Evolutionary conservation across 257 asterid species (phyloP), one percentile per base, ranked within the genome.

Genomic region (Gentiana straminea): DNA sequence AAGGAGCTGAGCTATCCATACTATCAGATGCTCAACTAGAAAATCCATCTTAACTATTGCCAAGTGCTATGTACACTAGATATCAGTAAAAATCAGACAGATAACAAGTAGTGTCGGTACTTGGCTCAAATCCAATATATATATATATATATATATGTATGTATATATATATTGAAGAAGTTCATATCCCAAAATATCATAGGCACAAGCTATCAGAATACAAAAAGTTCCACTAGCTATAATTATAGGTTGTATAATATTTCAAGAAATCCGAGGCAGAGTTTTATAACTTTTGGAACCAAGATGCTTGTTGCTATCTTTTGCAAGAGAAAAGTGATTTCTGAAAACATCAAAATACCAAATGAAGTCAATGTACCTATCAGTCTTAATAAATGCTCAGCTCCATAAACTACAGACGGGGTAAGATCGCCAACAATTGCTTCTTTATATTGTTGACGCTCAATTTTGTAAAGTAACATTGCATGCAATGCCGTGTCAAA

Each of bases 331-430:
- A 39, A 55, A 7, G 3, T 37, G 15, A 33, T 13, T 38, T n/a
- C 2, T 37, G 58, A 36, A 37, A 44, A 24, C 33, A 2, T 9
- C 36, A 24, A 9, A 51, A n/a, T 48, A 63, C 32, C 1, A 56
- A 46, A 52, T 49, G 55, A 8, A 62, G 69, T 38, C 51, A 24
- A 24, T 24, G 24, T 79, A 86, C 94, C 95, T 47, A 86, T 84
- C 50, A 86, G 88, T 66, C 95, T 75, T 54, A 86, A 61, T 35
- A 86, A 72, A 70, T 86, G 95, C 68, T 81, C 94, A 13, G 95
- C 94, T 62, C 95, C 95, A 64, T 84, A 86, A 32, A 86, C 75
- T 24, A 58, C 33, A 1, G 94, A 77, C 24, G 94, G 94, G 57
- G 80, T n/a, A 55, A 64, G 43, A n/a, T 69, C 58, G 13, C 79